Evolutionary conservation across 2,329 filamentous ascomycete species (phyloP).

Genomic region (Chaetoscypha palmicola): DNA sequence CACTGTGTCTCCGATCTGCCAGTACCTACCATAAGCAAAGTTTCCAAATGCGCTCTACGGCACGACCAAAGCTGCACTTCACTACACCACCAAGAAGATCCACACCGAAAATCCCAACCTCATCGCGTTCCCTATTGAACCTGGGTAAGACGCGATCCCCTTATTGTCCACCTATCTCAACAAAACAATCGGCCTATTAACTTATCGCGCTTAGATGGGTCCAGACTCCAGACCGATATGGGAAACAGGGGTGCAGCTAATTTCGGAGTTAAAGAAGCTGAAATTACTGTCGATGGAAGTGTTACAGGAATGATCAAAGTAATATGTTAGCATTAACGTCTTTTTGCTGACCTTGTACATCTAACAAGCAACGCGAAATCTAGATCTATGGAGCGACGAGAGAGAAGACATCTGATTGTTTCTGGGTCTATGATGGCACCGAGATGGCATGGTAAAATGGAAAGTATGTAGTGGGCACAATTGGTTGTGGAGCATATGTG

Average conservation of each 20-base stretch:
- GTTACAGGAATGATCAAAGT: constrained; percentile 6
- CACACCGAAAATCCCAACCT: constrained; percentile 32
- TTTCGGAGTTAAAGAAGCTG: constrained; percentile 17
- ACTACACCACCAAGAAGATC: constrained; percentile 30
- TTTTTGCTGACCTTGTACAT: constrained; percentile 8
- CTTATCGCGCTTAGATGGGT: neutral
- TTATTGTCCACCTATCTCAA: neutral
- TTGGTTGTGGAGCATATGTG: too few relatives aligned
- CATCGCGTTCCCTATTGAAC: constrained; percentile 26
- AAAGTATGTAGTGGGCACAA: too few relatives aligned
- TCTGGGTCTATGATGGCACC: constrained; percentile 13
- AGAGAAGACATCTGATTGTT: constrained; percentile 21
- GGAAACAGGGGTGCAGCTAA: constrained; percentile 21
- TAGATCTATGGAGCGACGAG: constrained; percentile 34
- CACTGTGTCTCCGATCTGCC: too few relatives aligned
- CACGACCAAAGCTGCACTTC: constrained; percentile 33
- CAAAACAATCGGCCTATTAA: too few relatives aligned
- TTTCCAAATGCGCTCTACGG: constrained; percentile 33
- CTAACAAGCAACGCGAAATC: constrained; percentile 33
- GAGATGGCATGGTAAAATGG: constrained; percentile 1
- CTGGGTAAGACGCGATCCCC: constrained; percentile 20
- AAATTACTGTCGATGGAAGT: constrained; percentile 4
- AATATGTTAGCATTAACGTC: neutral
- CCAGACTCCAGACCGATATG: constrained; percentile 21
- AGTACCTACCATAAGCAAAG: too few relatives aligned